Percentiles rank a stretch among this genome's conserved stretches.
Conservation (phyloP, 148 eudicot genomes). For the Rhododendron ferrugineum region DNA sequence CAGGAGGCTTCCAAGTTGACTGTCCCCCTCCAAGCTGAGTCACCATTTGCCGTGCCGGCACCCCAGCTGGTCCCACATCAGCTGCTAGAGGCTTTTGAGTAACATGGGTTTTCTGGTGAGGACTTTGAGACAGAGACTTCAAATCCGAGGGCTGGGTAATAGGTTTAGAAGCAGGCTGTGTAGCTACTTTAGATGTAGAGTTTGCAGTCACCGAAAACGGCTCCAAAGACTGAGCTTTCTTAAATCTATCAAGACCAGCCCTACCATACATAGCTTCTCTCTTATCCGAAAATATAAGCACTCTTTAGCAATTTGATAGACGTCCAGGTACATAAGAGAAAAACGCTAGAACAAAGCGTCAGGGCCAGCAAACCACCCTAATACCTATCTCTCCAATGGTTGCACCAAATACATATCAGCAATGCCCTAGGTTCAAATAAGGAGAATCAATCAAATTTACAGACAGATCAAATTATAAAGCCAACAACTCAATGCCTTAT, state of each 20-base stretch:
- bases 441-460: background rate
- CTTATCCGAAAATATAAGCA: constrained; percentile 1
- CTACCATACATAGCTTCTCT: constrained; percentile 67
- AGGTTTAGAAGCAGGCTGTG: constrained; percentile 27
- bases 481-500: background rate
- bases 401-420: background rate
- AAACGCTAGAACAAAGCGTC: background rate
- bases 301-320: constrained; percentile 2
- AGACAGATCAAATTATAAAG: background rate
- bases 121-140: constrained; percentile 13
- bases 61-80: constrained; percentile 31
- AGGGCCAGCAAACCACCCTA: background rate
- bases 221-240: constrained; percentile 79
- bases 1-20: constrained; percentile 95
- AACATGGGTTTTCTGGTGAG: constrained; percentile 25
- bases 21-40: constrained; percentile 85
- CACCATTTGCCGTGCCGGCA: constrained; percentile 31
- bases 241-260: constrained; percentile 85
- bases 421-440: constrained; percentile 5
- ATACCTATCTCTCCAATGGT: background rate
- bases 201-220: constrained; percentile 60
- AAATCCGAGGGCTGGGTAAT: constrained; percentile 14
- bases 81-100: constrained; percentile 24
- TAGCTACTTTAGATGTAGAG: constrained; percentile 33
- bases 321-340: background rate